Base-by-base conservation (phyloP, 495 filamentous ascomycete species). In the Penicillium simplicissimum region DNA sequence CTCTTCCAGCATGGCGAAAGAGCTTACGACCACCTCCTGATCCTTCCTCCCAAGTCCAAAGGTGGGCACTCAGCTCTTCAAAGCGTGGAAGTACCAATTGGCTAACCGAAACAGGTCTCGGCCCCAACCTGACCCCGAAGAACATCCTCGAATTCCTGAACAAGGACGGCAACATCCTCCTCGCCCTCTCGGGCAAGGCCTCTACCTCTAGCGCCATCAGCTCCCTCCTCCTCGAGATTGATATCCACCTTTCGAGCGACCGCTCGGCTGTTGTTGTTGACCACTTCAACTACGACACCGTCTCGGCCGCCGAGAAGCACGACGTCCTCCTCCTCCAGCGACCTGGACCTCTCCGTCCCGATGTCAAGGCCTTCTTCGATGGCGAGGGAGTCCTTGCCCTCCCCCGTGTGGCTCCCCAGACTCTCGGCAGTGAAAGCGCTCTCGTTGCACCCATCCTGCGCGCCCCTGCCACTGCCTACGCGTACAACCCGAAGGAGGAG, bases 401-500 rank as follows among this genome's bases (percentile, higher is more conserved):
- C 67, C 91, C 93, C 21, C 85, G 84, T 52, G 87, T 87, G 51
- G 85, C 90, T 28, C 93, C 90, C 64, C 92, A 96, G 68, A 85
- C 84, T 49, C 83, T 98, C 48, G 92, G 95, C 38, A 84, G 87
- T 67, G 83, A 84, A 58, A 86, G 84, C 67, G 82, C 85, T 5
- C 85, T 97, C 1, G 76, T 97, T 40, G 82, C 88, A 34, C 91
- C 96, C 35, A 85, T 98, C 65, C 77, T 98, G 55, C 84, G 85
- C 63, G 94, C 92, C 63, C 87, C 90, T 33, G 76, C 78, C 63
- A 96, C 92, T 35, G 88, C 93, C 66, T 98, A 98, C 79, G 89
- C 84, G 69, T 97, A 96, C 81, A 96, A 96, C 76, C 89, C 92
- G 35, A 95, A 96, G 82, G 92, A 97, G 59, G 92, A 96, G 61